phyloP scores from a whole-genome alignment of 202 grass and related monocot species.

The Bolboschoenoplectus hybrid region DNA sequence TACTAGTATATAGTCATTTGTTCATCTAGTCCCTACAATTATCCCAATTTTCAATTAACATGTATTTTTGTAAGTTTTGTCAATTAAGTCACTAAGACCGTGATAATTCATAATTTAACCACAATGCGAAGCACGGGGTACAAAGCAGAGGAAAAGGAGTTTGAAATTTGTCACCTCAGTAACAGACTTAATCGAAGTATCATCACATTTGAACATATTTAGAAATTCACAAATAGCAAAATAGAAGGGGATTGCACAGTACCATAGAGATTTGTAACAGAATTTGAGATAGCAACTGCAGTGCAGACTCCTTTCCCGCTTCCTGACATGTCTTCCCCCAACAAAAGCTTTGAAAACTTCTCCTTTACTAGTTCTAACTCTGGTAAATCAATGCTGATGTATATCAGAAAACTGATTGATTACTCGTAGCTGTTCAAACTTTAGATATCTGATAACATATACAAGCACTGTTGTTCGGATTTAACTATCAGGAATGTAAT shows the following conservation, averaged over 20 bases:
- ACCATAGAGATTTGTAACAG: constrained; percentile 98
- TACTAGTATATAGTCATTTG: not conserved
- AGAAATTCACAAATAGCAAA: constrained; percentile 1
- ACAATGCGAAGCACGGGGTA: not conserved
- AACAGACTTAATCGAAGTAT: not conserved
- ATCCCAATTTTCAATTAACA: not conserved
- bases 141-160: not conserved
- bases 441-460: not conserved
- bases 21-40: not conserved
- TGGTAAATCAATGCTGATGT: constrained; percentile 13
- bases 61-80: not conserved
- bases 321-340: constrained; percentile 96
- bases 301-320: constrained; percentile 81
- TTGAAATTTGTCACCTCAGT: not conserved
- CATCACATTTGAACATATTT: not conserved
- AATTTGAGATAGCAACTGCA: constrained; percentile 84
- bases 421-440: not conserved
- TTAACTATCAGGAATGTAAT: not conserved
- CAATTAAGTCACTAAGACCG: not conserved
- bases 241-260: constrained; percentile 23
- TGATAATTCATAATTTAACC: constrained; percentile 5
- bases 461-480: not conserved
- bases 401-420: constrained; percentile 34
- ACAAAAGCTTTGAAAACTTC: constrained; percentile 91
- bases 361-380: constrained; percentile 91